Conservation (phyloP, 768 basidiomycete species). For the Xerocomellus dryophilus region DNA sequence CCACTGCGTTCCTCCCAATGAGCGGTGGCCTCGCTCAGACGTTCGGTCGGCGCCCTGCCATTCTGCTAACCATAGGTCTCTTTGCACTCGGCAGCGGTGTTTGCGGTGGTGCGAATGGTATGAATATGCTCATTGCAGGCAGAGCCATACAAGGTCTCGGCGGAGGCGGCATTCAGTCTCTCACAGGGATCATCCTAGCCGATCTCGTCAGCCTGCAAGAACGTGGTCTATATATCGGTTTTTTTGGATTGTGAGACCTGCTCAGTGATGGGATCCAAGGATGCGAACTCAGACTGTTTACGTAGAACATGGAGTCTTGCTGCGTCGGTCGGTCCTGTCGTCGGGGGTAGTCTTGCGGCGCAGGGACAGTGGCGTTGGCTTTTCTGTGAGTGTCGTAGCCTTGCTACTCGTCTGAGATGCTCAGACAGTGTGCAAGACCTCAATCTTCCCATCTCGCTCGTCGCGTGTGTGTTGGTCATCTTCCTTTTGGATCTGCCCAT, state of each 20-base stretch:
- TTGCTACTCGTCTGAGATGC: background rate
- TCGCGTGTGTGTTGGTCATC: conserved; percentile 18
- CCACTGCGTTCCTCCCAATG: background rate
- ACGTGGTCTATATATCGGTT: background rate
- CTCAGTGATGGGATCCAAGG: background rate
- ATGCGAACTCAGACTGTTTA: background rate
- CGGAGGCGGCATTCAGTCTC: background rate
- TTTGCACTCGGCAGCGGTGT: background rate
- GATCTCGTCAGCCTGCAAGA: background rate
- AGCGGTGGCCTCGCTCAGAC: background rate
- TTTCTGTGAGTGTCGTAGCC: background rate
- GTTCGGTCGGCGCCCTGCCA: background rate
- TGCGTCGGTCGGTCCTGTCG: background rate
- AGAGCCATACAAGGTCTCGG: background rate
- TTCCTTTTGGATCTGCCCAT: conserved; percentile 34
- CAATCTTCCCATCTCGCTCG: conserved; percentile 32
- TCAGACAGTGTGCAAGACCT: conserved; percentile 28
- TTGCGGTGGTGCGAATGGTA: background rate
- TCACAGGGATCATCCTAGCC: background rate
- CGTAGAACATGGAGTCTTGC: background rate
- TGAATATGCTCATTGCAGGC: background rate
- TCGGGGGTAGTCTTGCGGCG: background rate
- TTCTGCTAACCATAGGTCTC: background rate
- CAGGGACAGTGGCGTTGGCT: background rate
- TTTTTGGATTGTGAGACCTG: background rate